Conservation (phyloP, 768 basidiomycete species). For the Tricholoma matsutake region DNA sequence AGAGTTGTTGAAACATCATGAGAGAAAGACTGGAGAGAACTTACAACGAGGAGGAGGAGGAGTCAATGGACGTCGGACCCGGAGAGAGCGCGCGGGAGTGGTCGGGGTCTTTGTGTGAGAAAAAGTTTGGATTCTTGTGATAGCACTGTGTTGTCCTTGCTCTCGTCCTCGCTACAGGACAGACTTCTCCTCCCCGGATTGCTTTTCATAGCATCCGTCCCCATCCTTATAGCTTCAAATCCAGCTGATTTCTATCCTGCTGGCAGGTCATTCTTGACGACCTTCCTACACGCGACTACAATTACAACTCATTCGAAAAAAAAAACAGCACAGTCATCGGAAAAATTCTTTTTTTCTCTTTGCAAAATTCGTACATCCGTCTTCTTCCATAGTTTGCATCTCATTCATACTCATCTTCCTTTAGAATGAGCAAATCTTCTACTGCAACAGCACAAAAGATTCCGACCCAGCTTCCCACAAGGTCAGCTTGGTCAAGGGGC, state of each 20-base stretch:
- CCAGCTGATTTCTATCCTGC: constrained; percentile 75
- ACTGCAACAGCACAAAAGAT: constrained; percentile 70
- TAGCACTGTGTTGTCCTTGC: constrained; percentile 32
- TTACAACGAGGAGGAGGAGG: neutral
- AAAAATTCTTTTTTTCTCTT: constrained; percentile 31
- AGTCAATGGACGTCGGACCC: neutral
- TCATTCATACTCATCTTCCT: constrained; percentile 11
- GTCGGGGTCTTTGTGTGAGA: constrained; percentile 23
- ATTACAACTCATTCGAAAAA: constrained; percentile 48
- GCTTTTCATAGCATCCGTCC: constrained; percentile 42
- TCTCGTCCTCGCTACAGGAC: constrained; percentile 40
- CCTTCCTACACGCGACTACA: constrained; percentile 62
- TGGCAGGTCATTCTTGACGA: constrained; percentile 90
- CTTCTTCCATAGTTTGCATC: constrained; percentile 6
- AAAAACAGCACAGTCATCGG: constrained; percentile 19
- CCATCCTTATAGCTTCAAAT: constrained; percentile 42
- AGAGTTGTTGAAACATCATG: neutral
- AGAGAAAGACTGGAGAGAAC: neutral
- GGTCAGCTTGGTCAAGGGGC: constrained; percentile 91
- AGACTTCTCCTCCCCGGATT: constrained; percentile 37
- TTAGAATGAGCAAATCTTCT: constrained; percentile 93
- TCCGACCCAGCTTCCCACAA: constrained; percentile 68
- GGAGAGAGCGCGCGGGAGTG: constrained; percentile 5
- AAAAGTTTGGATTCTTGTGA: constrained; percentile 11
- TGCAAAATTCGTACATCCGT: constrained; percentile 41